Percentiles rank a stretch among this genome's conserved stretches.
These are phyloP conservation scores for Ulvella scutata DNA, from an alignment of 139 green algal genomes.

Conservation along the genomic window DNA sequence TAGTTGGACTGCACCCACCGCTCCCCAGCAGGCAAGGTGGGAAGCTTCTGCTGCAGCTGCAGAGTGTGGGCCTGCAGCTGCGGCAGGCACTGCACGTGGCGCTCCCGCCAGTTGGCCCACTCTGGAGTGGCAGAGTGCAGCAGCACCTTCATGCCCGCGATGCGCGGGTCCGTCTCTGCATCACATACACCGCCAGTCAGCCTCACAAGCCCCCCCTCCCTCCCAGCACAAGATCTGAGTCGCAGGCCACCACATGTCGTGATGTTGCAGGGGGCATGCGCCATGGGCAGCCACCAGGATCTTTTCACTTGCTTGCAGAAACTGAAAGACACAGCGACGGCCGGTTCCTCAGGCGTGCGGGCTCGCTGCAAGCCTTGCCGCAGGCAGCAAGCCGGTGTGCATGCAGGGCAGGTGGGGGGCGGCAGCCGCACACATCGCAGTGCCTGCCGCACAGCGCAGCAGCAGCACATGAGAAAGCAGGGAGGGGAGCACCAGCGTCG, in stretches of 20 bases:
- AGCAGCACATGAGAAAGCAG: not conserved
- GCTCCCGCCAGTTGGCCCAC: not conserved
- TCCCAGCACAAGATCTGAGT: not conserved
- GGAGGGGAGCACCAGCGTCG: not conserved
- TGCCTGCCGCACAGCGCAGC: not conserved
- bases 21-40: not conserved
- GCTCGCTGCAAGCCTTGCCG: too few species aligned
- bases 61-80: not conserved
- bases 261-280: too few species aligned
- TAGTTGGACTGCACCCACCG: conserved; percentile 1
- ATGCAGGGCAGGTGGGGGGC: not conserved
- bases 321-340: too few species aligned
- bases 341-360: too few species aligned
- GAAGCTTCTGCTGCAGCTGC: not conserved
- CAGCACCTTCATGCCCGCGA: not conserved
- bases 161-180: not conserved
- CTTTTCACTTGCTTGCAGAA: too few species aligned
- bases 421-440: not conserved
- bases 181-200: not conserved
- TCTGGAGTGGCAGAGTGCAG: not conserved
- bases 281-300: too few species aligned
- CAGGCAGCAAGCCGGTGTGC: not conserved
- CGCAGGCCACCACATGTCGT: not conserved
- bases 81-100: not conserved
- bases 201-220: too few species aligned